These are phyloP conservation scores for Macrocybe gigantea DNA, from an alignment of 768 basidiomycete genomes.

Conservation along the genomic window DNA sequence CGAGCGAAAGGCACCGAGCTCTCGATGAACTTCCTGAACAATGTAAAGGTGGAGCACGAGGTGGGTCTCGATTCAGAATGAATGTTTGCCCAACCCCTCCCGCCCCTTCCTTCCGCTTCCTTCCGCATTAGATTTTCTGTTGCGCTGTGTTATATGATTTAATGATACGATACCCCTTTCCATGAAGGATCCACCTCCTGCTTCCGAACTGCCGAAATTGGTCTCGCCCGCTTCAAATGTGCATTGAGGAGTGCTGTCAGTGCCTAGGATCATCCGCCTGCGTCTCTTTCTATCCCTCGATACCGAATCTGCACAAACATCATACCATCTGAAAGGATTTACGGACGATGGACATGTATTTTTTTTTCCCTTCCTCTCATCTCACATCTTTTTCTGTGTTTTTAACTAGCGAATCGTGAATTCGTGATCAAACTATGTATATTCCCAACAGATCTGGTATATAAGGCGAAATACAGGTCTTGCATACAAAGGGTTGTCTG, in stretches of 20 bases:
- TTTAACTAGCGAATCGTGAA: not conserved
- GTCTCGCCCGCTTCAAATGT: too few species aligned
- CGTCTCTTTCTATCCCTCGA: too few species aligned
- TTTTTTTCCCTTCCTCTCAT: too few species aligned
- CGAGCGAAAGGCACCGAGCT: slow-evolving; percentile 19
- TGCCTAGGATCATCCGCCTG: too few species aligned
- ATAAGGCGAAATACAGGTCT: not conserved
- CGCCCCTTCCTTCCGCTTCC: slow-evolving; percentile 8
- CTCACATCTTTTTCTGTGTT: too few species aligned
- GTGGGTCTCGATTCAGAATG: slow-evolving; percentile 11
- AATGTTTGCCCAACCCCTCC: slow-evolving; percentile 1
- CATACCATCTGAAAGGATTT: too few species aligned
- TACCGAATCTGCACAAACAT: too few species aligned
- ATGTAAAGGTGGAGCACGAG: slow-evolving; percentile 5
- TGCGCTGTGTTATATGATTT: not conserved
- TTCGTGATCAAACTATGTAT: not conserved
- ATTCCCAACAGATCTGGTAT: not conserved
- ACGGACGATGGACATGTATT: too few species aligned
- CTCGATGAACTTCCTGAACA: slow-evolving; percentile 4
- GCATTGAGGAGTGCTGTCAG: too few species aligned
- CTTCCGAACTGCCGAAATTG: too few species aligned
- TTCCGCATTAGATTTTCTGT: not conserved
- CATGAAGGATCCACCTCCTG: too few species aligned
- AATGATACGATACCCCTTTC: not conserved
- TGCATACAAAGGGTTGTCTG: not conserved